Conservation (phyloP, 441 rosid species). For the Flueggea neowawraea region DNA sequence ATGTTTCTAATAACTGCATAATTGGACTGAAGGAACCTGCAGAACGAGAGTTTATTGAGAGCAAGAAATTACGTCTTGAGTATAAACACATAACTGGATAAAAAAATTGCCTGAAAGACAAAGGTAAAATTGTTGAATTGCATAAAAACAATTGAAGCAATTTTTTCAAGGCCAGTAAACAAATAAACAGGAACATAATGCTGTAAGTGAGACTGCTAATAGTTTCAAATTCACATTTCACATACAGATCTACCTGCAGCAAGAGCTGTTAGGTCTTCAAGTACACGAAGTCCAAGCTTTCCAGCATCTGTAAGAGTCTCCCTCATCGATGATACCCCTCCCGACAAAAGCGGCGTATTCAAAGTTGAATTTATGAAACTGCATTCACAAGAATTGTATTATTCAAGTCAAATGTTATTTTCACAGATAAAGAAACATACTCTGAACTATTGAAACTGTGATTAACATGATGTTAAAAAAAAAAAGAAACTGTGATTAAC, state of each 20-base stretch:
- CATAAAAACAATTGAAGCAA: constrained; percentile 5
- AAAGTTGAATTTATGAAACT: too few relatives aligned
- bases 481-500: too few relatives aligned
- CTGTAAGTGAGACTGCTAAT: constrained; percentile 13
- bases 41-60: constrained; percentile 17
- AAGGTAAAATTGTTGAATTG: constrained; percentile 11
- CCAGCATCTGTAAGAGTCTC: constrained; percentile 62
- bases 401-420: constrained; percentile 10
- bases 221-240: constrained; percentile 75
- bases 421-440: constrained; percentile 41
- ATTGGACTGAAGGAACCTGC: constrained; percentile 94
- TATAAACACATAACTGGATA: background rate
- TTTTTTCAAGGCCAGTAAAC: constrained; percentile 7
- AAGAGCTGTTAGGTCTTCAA: constrained; percentile 99
- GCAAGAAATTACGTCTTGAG: background rate
- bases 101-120: constrained; percentile 57
- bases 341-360: constrained; percentile 7
- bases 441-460: constrained; percentile 69
- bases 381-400: too few relatives aligned
- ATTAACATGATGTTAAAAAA: too few relatives aligned
- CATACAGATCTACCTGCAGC: constrained; percentile 99
- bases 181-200: constrained; percentile 7
- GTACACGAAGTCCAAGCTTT: constrained; percentile 89
- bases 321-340: constrained; percentile 41
- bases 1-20: constrained; percentile 73